Evolutionary conservation across 2,329 filamentous ascomycete genomes (phyloP).

Genomic region (Xylaria sp.): DNA sequence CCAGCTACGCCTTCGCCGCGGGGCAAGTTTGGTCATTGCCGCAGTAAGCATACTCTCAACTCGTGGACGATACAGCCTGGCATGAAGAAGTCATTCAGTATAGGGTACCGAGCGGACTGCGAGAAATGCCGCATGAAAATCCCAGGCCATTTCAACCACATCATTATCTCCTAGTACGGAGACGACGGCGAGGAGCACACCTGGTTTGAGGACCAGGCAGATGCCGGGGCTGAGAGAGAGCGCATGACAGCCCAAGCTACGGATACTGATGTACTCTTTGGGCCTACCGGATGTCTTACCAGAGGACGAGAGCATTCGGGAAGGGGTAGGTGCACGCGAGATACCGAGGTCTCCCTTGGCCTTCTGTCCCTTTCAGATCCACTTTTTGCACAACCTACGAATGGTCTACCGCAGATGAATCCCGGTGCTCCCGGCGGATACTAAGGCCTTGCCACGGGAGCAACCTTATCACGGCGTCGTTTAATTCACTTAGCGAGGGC

Average conservation of each 20-base stretch:
- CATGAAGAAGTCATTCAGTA: slow-evolving; percentile 73
- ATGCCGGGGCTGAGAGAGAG: background rate
- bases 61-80: slow-evolving; percentile 63
- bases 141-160: slow-evolving; percentile 80
- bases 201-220: slow-evolving; percentile 13
- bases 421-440: background rate
- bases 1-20: slow-evolving; percentile 50
- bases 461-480: background rate
- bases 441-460: background rate
- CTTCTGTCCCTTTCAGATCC: background rate
- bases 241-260: background rate
- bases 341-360: slow-evolving; percentile 10
- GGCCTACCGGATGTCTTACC: background rate
- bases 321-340: slow-evolving; percentile 15
- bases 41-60: slow-evolving; percentile 62
- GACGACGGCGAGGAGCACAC: slow-evolving; percentile 1
- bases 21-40: slow-evolving; percentile 57
- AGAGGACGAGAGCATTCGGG: slow-evolving; percentile 5
- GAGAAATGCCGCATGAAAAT: slow-evolving; percentile 76
- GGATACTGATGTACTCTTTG: background rate
- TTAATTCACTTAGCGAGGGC: background rate
- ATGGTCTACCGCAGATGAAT: background rate
- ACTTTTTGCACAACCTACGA: background rate
- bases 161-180: slow-evolving; percentile 62
- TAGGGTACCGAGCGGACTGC: slow-evolving; percentile 77